phyloP scores from a whole-genome alignment of 208 protist species.

The Leptomonas pyrrhocoris region DNA sequence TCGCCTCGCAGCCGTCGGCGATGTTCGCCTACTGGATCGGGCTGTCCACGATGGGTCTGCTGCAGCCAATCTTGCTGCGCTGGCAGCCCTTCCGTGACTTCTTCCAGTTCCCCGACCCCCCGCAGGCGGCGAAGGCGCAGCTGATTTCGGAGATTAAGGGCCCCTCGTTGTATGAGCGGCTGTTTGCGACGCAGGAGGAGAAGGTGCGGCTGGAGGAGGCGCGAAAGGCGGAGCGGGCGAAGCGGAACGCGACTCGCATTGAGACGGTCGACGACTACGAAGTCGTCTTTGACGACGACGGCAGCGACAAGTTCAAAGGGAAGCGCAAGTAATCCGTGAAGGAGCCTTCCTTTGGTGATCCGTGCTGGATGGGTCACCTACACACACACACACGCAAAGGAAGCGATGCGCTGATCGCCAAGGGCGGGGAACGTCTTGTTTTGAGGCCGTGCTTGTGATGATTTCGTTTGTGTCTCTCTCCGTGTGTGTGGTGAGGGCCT shows the following conservation, averaged over 20 bases:
- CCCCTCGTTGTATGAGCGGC: conserved; percentile 73
- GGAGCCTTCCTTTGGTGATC: no score
- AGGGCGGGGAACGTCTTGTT: neutral
- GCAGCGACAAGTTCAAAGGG: conserved; percentile 17
- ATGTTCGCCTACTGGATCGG: conserved; percentile 93
- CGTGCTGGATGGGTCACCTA: no score
- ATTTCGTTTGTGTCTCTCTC: neutral
- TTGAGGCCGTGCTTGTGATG: neutral
- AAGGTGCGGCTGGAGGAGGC: conserved; percentile 48
- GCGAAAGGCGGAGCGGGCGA: conserved; percentile 42
- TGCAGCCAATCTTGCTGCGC: conserved; percentile 86
- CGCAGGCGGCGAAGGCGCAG: conserved; percentile 66
- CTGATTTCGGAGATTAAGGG: conserved; percentile 67
- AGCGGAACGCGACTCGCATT: conserved; percentile 51
- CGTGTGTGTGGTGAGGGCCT: no score
- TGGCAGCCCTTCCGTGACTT: conserved; percentile 87
- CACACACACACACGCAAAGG: no score
- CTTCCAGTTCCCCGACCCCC: conserved; percentile 84
- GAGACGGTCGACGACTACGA: conserved; percentile 81
- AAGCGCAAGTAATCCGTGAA: conserved; percentile 12
- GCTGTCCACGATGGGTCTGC: conserved; percentile 72
- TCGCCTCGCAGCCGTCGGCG: conserved; percentile 76
- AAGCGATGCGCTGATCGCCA: no score
- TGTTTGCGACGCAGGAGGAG: conserved; percentile 75
- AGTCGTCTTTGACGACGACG: conserved; percentile 65